These are phyloP conservation scores for Poa pratensis DNA, from an alignment of 176 grass and related monocot species.

Conservation along the genomic window DNA sequence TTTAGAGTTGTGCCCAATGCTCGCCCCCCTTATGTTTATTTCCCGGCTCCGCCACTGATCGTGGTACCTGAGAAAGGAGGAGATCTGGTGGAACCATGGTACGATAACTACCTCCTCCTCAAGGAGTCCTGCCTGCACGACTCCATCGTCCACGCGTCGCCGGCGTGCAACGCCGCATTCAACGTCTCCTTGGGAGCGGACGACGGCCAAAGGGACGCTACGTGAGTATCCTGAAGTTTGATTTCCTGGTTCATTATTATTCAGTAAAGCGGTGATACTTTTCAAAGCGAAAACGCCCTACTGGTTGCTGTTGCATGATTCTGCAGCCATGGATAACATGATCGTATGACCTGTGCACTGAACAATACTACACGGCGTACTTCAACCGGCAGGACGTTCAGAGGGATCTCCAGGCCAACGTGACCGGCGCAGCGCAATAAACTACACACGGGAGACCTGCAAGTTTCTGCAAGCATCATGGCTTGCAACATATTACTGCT, in stretches of 20 bases:
- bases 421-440: constrained; percentile 28
- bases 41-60: no score
- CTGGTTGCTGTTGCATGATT: not conserved
- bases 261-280: not conserved
- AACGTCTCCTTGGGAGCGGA: no score
- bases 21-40: no score
- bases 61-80: no score
- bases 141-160: no score
- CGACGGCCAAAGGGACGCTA: constrained; percentile 1
- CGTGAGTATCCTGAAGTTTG: constrained; percentile 21
- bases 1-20: no score
- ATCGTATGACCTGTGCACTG: constrained; percentile 45
- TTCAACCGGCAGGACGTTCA: constrained; percentile 46
- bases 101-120: no score
- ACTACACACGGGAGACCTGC: constrained; percentile 40
- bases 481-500: not conserved
- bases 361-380: not conserved
- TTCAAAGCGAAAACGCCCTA: not conserved
- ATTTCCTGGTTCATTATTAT: not conserved
- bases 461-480: constrained; percentile 15
- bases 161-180: no score
- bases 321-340: constrained; percentile 37
- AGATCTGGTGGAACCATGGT: no score
- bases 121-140: no score
- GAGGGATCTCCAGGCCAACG: constrained; percentile 43